Base-by-base conservation (phyloP, 208 protist species). In the Naegleria lovaniensis region DNA sequence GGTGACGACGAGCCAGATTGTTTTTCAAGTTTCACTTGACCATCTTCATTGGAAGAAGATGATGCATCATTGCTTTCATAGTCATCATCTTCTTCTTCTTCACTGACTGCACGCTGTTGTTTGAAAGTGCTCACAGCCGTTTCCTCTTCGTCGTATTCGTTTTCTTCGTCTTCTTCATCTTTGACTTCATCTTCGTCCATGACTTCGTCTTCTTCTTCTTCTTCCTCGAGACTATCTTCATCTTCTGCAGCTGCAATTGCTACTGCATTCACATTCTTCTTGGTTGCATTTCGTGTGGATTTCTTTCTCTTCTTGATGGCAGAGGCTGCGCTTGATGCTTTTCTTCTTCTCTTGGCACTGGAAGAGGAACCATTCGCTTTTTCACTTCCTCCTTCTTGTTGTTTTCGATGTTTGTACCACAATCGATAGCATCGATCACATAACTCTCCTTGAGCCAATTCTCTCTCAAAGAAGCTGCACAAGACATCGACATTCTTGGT, bases 381-480 rank as follows among this genome's bases (percentile, higher is more conserved):
- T 15, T 55, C 3, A 36, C 15, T 7, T 13, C 19, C 29, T 38
- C 40, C 85, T 88, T 88, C 29, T 29, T 39, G 5, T 58, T 58
- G 41, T 58, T 58, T 88, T 15, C 40, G 22, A 58, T 88, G 85
- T 36, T 88, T 88, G n/a, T 88, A 88, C 85, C 85, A 88, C 4
- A 88, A 19, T 39, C 85, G 0, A 36, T 88, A 88, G n/a, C 85
- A 88, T 39, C 85, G 15, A 88, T 88, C 85, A 39, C 85, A 88
- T 19, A 88, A 58, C 33, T 88, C 85, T 25, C 85, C 85, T 29
- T 39, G 40, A 9, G 33, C 9, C n/a, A 88, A 58, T 11, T 88
- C 85, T 88, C 41, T 88, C 33, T 88, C 33, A 36, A 88, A 88
- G n/a, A 88, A 88, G 5, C 6, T 29, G 13, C 43, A 39, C 6